phyloP scores from a whole-genome alignment of 139 green algal species.

The Tetradesmus lagerheimii region DNA sequence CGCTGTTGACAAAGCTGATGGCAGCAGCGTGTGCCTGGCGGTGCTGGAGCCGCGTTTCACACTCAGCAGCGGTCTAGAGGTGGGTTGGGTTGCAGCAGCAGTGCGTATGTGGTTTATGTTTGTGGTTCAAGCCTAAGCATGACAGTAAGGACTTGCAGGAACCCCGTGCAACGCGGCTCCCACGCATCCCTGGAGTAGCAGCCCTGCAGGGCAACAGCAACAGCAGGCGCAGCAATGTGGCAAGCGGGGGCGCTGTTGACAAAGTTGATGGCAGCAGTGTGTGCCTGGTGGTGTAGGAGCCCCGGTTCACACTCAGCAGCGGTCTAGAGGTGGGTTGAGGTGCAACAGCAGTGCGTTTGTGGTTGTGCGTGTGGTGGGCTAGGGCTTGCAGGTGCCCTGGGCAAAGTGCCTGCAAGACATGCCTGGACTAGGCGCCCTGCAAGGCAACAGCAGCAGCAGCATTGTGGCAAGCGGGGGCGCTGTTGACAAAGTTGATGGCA shows the following conservation, averaged over 20 bases:
- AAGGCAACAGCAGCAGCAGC: too few species aligned
- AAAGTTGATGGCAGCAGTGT: background rate
- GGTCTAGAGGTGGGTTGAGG: conserved; percentile 66
- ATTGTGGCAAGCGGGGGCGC: too few species aligned
- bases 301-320: conserved; percentile 62
- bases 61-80: conserved; percentile 69
- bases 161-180: conserved; percentile 63
- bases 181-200: conserved; percentile 39
- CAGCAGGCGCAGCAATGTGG: background rate
- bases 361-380: too few species aligned
- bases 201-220: conserved; percentile 39
- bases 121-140: too few species aligned
- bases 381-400: conserved; percentile 60
- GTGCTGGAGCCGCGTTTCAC: conserved; percentile 73
- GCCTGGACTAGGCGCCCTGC: conserved; percentile 11
- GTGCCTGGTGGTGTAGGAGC: conserved; percentile 77
- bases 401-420: conserved; percentile 60
- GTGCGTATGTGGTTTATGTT: too few species aligned
- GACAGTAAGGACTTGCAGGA: too few species aligned
- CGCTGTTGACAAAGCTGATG: background rate
- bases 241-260: background rate
- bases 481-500: background rate
- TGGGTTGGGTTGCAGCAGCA: conserved; percentile 26
- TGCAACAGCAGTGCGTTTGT: background rate
- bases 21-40: conserved; percentile 60